phyloP scores from a whole-genome alignment of 768 basidiomycete species.

The Collybiopsis luxurians region DNA sequence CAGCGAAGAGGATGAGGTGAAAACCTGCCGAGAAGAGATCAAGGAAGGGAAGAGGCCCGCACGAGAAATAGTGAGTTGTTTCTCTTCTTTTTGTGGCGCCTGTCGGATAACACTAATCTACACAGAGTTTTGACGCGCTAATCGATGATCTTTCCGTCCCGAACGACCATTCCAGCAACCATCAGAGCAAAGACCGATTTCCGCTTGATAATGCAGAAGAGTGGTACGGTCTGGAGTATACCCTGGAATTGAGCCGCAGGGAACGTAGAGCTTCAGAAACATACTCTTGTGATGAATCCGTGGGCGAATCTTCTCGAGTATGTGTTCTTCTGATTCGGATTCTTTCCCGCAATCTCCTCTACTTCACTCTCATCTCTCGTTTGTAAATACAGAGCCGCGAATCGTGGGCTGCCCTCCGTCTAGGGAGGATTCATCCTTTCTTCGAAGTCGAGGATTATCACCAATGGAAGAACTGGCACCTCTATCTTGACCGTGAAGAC shows the following conservation, averaged over 20 bases:
- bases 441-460: slow-evolving; percentile 39
- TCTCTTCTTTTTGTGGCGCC: neutral
- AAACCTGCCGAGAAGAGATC: slow-evolving; percentile 26
- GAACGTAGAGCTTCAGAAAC: slow-evolving; percentile 19
- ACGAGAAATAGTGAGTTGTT: slow-evolving; percentile 22
- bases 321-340: neutral
- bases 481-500: slow-evolving; percentile 37
- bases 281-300: neutral
- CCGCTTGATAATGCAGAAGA: slow-evolving; percentile 26
- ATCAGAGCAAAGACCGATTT: neutral
- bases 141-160: slow-evolving; percentile 15
- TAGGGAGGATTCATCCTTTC: slow-evolving; percentile 33
- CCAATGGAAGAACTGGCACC: slow-evolving; percentile 45
- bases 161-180: slow-evolving; percentile 1
- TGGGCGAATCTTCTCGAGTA: slow-evolving; percentile 39
- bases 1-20: neutral
- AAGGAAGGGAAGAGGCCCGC: slow-evolving; percentile 38
- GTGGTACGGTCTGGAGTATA: slow-evolving; percentile 44
- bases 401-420: slow-evolving; percentile 42
- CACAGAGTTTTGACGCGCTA: slow-evolving; percentile 20
- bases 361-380: neutral
- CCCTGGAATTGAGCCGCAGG: slow-evolving; percentile 37
- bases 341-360: no score
- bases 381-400: slow-evolving; percentile 40
- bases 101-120: no score